phyloP scores from a whole-genome alignment of 1,139 yeast genomes.

The Scheffersomyces parashehatae region DNA sequence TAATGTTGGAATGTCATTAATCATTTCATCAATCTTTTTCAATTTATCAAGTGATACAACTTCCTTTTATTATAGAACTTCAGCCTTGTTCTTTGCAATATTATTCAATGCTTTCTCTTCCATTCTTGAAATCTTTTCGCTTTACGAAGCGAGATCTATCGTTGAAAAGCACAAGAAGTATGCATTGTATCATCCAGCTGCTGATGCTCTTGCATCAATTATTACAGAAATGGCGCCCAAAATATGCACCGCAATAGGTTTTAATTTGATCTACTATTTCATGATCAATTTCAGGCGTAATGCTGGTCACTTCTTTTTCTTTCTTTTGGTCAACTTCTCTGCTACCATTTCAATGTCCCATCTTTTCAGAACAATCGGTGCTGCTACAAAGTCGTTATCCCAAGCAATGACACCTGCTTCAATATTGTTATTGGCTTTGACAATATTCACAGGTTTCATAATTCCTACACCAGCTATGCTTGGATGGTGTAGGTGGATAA shows the following conservation, averaged over 20 bases:
- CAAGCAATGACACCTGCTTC: conserved; percentile 67
- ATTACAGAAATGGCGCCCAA: conserved; percentile 61
- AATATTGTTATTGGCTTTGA: conserved; percentile 50
- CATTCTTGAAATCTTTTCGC: conserved; percentile 56
- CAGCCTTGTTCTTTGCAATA: conserved; percentile 57
- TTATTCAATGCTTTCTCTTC: conserved; percentile 59
- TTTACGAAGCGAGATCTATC: conserved; percentile 59
- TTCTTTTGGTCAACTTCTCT: conserved; percentile 45
- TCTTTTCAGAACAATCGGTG: conserved; percentile 61
- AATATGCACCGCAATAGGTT: conserved; percentile 40
- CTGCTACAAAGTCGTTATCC: conserved; percentile 52
- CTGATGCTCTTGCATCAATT: conserved; percentile 63
- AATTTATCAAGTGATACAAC: conserved; percentile 46
- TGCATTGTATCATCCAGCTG: conserved; percentile 65
- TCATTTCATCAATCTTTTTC: conserved; percentile 53
- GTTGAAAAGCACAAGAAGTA: conserved; percentile 62
- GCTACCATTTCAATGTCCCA: conserved; percentile 56
- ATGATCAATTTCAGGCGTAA: conserved; percentile 55
- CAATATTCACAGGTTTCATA: conserved; percentile 61
- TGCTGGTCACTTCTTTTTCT: conserved; percentile 61
- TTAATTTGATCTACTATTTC: conserved; percentile 55
- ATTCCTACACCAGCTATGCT: conserved; percentile 59
- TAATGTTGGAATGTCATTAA: conserved; percentile 30
- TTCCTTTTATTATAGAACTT: conserved; percentile 59
- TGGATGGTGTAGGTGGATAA: conserved; percentile 66